Evolutionary conservation across 495 filamentous ascomycete genomes (phyloP).

Genomic region (Hypoxylon subgilvum): DNA sequence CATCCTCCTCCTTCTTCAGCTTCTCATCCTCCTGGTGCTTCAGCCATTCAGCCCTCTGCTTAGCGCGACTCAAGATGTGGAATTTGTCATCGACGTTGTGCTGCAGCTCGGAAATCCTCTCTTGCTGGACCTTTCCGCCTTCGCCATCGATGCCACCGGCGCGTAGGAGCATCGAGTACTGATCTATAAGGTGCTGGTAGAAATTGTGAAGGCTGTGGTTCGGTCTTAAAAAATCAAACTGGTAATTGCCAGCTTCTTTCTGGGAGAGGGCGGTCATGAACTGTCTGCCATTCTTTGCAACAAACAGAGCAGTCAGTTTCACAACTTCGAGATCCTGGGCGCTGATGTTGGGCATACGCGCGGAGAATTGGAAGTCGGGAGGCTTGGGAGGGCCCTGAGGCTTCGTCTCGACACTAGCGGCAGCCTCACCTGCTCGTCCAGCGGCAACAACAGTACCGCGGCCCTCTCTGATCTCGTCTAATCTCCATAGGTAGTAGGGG

Average conservation of each 20-base stretch:
- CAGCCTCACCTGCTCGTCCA: slow-evolving; percentile 71
- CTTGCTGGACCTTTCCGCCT: slow-evolving; percentile 68
- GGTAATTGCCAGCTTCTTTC: slow-evolving; percentile 86
- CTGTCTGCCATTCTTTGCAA: slow-evolving; percentile 85
- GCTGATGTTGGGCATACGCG: slow-evolving; percentile 95
- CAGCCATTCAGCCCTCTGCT: slow-evolving; percentile 83
- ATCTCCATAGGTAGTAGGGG: slow-evolving; percentile 87
- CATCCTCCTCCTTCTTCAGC: slow-evolving; percentile 84
- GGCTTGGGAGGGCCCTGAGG: slow-evolving; percentile 85
- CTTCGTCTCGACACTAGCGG: slow-evolving; percentile 62
- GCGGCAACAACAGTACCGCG: slow-evolving; percentile 81
- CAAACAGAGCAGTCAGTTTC: slow-evolving; percentile 84
- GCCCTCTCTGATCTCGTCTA: slow-evolving; percentile 81
- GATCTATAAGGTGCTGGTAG: slow-evolving; percentile 88
- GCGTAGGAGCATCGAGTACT: slow-evolving; percentile 84
- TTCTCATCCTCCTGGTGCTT: slow-evolving; percentile 86
- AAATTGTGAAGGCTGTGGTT: slow-evolving; percentile 96
- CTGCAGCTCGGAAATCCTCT: slow-evolving; percentile 74
- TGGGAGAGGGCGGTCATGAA: slow-evolving; percentile 89
- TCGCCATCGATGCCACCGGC: slow-evolving; percentile 72
- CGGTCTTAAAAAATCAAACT: slow-evolving; percentile 95
- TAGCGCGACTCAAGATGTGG: slow-evolving; percentile 78
- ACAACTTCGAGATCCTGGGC: slow-evolving; percentile 95
- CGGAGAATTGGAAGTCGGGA: slow-evolving; percentile 91
- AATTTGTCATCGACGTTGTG: slow-evolving; percentile 80